These are phyloP conservation scores for Candolleomyces efflorescens DNA, from an alignment of 768 basidiomycete genomes.

Conservation along the genomic window DNA sequence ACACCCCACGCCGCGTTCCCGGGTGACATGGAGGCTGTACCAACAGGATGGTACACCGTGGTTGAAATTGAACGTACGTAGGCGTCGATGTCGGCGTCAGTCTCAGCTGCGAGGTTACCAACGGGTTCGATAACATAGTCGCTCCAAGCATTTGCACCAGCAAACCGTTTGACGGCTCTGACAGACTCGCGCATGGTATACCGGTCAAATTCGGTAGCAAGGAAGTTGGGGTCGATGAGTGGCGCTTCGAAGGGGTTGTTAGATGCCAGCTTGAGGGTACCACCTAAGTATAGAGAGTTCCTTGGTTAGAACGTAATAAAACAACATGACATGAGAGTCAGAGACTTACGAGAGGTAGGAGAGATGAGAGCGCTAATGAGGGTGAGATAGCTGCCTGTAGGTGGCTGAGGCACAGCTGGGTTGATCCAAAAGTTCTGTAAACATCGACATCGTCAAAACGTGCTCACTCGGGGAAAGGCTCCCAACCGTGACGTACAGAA, in stretches of 20 bases:
- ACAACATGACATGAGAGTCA: not conserved
- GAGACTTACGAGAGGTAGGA: constrained; percentile 25
- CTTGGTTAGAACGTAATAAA: not conserved
- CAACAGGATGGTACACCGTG: constrained; percentile 26
- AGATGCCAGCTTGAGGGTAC: constrained; percentile 15
- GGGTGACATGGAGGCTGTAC: constrained; percentile 27
- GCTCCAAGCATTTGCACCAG: constrained; percentile 16
- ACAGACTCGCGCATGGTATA: constrained; percentile 18
- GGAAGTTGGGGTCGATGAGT: constrained; percentile 19
- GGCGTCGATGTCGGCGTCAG: constrained; percentile 23
- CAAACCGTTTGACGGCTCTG: constrained; percentile 15
- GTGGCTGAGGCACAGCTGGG: constrained; percentile 8
- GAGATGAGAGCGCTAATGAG: constrained; percentile 21
- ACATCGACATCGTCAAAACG: not conserved
- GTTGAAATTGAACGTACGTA: constrained; percentile 16
- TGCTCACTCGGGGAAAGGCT: not conserved
- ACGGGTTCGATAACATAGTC: constrained; percentile 18
- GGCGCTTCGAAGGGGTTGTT: constrained; percentile 21
- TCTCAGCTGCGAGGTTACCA: constrained; percentile 4
- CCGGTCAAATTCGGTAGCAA: constrained; percentile 18
- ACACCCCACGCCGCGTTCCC: constrained; percentile 16
- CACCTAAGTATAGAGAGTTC: constrained; percentile 11
- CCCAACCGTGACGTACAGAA: not conserved
- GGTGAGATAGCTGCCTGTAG: constrained; percentile 22
- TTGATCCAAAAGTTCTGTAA: constrained; percentile 5